Conservation (phyloP, 2,329 filamentous ascomycete species). For the Periconia sp. region DNA sequence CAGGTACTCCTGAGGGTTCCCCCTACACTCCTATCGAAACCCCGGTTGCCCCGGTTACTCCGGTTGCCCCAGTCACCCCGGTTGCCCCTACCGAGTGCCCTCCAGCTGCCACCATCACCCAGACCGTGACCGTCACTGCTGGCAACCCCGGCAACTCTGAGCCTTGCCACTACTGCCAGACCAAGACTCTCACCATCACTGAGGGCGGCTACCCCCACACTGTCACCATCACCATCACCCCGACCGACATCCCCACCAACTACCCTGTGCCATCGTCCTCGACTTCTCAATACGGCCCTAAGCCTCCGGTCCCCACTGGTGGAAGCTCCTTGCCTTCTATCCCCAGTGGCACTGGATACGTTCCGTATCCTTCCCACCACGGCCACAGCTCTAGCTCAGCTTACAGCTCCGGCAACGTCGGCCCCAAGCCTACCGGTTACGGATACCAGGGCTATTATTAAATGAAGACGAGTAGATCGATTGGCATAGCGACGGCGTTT, state of each 20-base stretch:
- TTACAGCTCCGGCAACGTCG: conserved; percentile 15
- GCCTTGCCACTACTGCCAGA: conserved; percentile 21
- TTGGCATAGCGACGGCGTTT: conserved; percentile 11
- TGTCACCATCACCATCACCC: conserved; percentile 30
- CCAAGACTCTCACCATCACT: conserved; percentile 39
- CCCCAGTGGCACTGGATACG: conserved; percentile 18
- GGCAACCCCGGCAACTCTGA: no score
- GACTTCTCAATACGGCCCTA: conserved; percentile 7
- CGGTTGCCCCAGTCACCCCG: not conserved
- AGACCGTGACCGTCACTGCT: conserved; percentile 28
- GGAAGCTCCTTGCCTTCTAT: conserved; percentile 8
- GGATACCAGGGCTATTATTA: conserved; percentile 5
- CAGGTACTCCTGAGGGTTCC: conserved; percentile 14
- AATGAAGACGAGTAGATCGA: not conserved
- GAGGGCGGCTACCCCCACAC: conserved; percentile 25
- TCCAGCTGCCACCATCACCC: conserved; percentile 35
- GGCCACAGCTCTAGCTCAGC: conserved; percentile 10
- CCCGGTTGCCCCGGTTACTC: not conserved
- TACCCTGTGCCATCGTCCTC: conserved; percentile 11
- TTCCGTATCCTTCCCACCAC: conserved; percentile 31
- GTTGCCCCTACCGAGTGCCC: conserved; percentile 1
- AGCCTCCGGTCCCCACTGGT: conserved; percentile 4
- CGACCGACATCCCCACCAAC: conserved; percentile 10
- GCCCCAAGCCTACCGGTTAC: conserved; percentile 25
- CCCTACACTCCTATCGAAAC: conserved; percentile 7